phyloP scores from a whole-genome alignment of 345 rosid genomes.

The Hibiscus tridactylites region DNA sequence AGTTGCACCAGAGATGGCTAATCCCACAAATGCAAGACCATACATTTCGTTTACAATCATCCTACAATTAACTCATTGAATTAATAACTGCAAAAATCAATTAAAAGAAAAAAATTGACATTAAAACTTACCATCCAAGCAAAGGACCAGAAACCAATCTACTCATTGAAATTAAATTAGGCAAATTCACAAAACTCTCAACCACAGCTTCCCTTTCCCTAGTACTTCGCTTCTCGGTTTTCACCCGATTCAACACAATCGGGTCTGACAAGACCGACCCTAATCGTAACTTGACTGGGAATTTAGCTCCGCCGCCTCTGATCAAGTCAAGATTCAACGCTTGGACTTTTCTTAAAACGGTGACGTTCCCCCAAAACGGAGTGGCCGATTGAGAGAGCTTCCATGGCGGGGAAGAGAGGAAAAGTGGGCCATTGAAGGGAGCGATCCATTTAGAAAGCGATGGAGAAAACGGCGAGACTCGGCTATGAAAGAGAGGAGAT shows the following conservation, averaged over 20 bases:
- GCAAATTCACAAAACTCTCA: slow-evolving; percentile 63
- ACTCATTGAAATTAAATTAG: slow-evolving; percentile 65
- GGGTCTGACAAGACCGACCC: slow-evolving; percentile 17
- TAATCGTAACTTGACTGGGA: slow-evolving; percentile 23
- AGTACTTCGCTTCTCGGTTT: slow-evolving; percentile 17
- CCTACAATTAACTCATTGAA: slow-evolving; percentile 31
- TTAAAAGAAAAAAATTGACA: not conserved
- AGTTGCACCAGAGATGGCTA: slow-evolving; percentile 76
- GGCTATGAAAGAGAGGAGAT: slow-evolving; percentile 21
- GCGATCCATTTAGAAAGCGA: slow-evolving; percentile 61
- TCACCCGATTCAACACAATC: slow-evolving; percentile 12
- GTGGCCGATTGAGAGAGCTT: slow-evolving; percentile 78
- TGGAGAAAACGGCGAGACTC: slow-evolving; percentile 20
- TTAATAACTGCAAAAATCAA: not conserved
- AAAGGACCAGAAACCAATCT: slow-evolving; percentile 84
- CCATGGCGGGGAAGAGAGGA: slow-evolving; percentile 77
- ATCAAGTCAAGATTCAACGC: slow-evolving; percentile 44
- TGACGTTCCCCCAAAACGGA: slow-evolving; percentile 54
- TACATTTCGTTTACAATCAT: slow-evolving; percentile 82
- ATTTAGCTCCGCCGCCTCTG: slow-evolving; percentile 23
- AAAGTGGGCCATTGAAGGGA: slow-evolving; percentile 68
- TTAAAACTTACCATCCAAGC: slow-evolving; percentile 62
- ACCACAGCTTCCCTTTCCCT: slow-evolving; percentile 19
- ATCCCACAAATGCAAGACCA: slow-evolving; percentile 53
- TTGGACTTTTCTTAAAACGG: slow-evolving; percentile 44